phyloP scores from a whole-genome alignment of 805 yeast genomes.

The Starmerella vaccinii region DNA sequence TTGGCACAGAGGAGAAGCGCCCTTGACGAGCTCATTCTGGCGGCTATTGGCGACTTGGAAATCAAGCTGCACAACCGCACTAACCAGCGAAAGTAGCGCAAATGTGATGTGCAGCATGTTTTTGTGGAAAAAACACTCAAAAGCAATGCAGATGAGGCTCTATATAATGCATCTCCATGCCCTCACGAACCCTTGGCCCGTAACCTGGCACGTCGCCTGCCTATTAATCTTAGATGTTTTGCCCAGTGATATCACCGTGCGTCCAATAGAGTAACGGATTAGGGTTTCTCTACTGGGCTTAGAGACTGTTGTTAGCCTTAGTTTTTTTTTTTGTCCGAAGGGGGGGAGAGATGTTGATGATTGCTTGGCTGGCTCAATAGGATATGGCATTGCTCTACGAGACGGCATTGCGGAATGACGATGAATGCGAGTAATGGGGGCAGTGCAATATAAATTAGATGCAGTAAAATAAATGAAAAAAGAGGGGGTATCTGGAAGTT shows the following conservation, averaged over 20 bases:
- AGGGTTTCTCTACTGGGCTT: background rate
- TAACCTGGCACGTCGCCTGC: background rate
- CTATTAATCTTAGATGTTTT: background rate
- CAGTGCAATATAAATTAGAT: background rate
- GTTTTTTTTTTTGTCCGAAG: too few relatives aligned
- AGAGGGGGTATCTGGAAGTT: background rate
- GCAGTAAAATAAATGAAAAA: background rate
- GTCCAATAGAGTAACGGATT: background rate
- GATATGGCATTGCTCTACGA: too few relatives aligned
- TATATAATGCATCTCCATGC: background rate
- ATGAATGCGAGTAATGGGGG: background rate
- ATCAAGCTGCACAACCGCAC: conserved; percentile 14
- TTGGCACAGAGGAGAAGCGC: background rate
- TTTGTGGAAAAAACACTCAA: background rate
- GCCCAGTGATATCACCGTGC: conserved; percentile 2
- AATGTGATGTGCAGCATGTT: conserved; percentile 4
- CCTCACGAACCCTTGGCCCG: conserved; percentile 1
- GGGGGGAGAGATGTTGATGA: too few relatives aligned
- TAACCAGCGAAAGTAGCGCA: conserved; percentile 9
- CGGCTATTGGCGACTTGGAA: conserved; percentile 12
- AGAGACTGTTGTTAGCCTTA: background rate
- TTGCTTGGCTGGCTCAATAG: too few relatives aligned
- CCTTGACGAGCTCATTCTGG: background rate
- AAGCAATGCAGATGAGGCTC: background rate
- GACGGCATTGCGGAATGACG: too few relatives aligned